Conservation (phyloP, 768 basidiomycete genomes). For the Heimioporus sp. region DNA sequence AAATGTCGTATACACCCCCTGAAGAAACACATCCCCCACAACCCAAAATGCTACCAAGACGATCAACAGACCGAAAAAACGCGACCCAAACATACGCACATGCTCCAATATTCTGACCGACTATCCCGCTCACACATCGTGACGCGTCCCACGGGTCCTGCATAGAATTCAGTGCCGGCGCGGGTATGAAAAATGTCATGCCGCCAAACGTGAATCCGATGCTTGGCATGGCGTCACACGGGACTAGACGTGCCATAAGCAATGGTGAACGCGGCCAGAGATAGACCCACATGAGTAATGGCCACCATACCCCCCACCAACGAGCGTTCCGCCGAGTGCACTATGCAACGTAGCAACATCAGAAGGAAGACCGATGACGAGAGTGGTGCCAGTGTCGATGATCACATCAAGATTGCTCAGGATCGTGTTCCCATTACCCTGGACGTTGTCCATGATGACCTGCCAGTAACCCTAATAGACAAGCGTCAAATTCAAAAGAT, state of each 20-base stretch:
- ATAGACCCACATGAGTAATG: no score
- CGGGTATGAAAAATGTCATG: conserved; percentile 30
- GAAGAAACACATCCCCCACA: conserved; percentile 39
- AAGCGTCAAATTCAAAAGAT: no score
- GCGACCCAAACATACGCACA: no score
- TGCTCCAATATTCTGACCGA: conserved; percentile 1
- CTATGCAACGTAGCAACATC: not conserved
- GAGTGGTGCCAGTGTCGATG: conserved; percentile 22
- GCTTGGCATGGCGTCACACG: conserved; percentile 26
- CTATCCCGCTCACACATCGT: conserved; percentile 34
- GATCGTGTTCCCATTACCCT: not conserved
- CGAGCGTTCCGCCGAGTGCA: conserved; percentile 9
- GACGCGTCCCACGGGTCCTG: conserved; percentile 9
- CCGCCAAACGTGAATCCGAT: conserved; percentile 38
- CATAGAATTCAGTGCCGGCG: conserved; percentile 39
- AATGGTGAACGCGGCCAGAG: no score
- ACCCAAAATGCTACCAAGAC: conserved; percentile 32
- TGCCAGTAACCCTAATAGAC: conserved; percentile 16
- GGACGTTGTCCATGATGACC: conserved; percentile 9
- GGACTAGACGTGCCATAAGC: no score
- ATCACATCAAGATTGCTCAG: conserved; percentile 4
- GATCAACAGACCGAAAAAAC: no score
- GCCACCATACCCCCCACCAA: no score
- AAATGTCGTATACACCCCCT: conserved; percentile 41
- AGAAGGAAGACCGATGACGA: conserved; percentile 6